phyloP scores from a whole-genome alignment of 805 yeast genomes.

The Phaffomyces antillensis region DNA sequence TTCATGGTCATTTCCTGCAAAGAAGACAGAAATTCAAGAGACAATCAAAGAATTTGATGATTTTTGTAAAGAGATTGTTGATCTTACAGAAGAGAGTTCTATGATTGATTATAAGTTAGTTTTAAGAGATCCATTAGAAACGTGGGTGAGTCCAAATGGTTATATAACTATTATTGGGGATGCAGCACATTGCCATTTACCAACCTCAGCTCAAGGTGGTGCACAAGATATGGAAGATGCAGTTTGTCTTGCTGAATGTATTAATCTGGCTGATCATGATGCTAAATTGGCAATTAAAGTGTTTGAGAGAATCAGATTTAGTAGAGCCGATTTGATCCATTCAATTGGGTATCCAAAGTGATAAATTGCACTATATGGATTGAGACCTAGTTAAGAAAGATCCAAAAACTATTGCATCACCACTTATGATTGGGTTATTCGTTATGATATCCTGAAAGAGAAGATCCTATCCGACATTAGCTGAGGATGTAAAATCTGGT shows the following conservation, averaged over 20 bases:
- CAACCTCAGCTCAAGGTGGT: not conserved
- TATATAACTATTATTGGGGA: not conserved
- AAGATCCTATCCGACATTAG: not conserved
- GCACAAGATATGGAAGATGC: not conserved
- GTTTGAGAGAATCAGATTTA: not conserved
- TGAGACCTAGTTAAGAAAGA: not conserved
- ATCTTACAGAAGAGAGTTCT: not conserved
- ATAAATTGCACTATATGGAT: not conserved
- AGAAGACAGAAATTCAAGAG: not conserved
- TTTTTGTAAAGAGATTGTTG: not conserved
- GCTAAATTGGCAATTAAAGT: not conserved
- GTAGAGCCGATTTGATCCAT: not conserved
- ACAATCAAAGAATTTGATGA: not conserved
- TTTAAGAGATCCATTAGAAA: not conserved
- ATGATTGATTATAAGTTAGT: not conserved
- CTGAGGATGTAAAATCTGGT: not conserved
- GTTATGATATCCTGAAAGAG: not conserved
- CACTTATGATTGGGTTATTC: not conserved
- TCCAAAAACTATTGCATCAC: not conserved
- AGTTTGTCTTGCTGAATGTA: not conserved
- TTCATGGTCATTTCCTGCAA: not conserved
- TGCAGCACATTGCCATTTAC: not conserved
- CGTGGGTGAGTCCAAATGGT: not conserved
- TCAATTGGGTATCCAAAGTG: not conserved
- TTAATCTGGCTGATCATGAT: not conserved